Evolutionary conservation across 2,329 filamentous ascomycete genomes (phyloP).

Genomic region (Coleophoma eucalyptorum): DNA sequence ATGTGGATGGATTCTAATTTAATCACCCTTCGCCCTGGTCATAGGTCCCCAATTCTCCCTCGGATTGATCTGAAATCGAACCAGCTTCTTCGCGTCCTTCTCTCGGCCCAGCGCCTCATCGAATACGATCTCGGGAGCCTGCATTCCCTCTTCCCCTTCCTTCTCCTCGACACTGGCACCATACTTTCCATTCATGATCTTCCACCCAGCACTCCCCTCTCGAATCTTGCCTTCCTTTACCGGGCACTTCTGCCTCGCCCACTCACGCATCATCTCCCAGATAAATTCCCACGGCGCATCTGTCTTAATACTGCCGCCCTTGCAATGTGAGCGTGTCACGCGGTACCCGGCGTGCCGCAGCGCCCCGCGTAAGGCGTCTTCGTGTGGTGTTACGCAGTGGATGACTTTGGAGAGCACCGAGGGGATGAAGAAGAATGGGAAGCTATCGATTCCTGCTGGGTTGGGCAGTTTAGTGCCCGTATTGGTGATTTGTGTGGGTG

Average conservation of each 20-base stretch:
- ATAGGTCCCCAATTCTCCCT: constrained; percentile 87
- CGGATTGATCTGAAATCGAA: constrained; percentile 88
- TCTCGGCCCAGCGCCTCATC: constrained; percentile 75
- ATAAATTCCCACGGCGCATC: constrained; percentile 86
- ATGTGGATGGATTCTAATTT: too few species aligned
- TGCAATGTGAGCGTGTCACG: constrained; percentile 83
- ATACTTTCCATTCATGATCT: constrained; percentile 46
- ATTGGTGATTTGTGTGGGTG: constrained; percentile 25
- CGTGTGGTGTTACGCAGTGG: constrained; percentile 75
- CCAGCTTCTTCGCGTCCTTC: constrained; percentile 61
- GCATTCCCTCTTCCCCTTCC: constrained; percentile 25
- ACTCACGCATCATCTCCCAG: constrained; percentile 93
- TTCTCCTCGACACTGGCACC: constrained; percentile 29
- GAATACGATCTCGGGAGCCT: constrained; percentile 56
- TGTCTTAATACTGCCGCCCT: constrained; percentile 87
- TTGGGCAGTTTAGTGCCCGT: constrained; percentile 41
- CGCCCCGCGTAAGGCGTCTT: constrained; percentile 77
- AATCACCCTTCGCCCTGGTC: constrained; percentile 25
- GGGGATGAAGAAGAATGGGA: constrained; percentile 85
- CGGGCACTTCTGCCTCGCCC: constrained; percentile 76
- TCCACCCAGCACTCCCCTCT: constrained; percentile 66
- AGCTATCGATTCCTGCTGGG: constrained; percentile 63
- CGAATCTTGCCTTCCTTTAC: constrained; percentile 71
- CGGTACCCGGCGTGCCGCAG: constrained; percentile 76
- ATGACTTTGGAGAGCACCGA: constrained; percentile 71